phyloP scores from a whole-genome alignment of 805 yeast genomes.

The Candida nanaspora region DNA sequence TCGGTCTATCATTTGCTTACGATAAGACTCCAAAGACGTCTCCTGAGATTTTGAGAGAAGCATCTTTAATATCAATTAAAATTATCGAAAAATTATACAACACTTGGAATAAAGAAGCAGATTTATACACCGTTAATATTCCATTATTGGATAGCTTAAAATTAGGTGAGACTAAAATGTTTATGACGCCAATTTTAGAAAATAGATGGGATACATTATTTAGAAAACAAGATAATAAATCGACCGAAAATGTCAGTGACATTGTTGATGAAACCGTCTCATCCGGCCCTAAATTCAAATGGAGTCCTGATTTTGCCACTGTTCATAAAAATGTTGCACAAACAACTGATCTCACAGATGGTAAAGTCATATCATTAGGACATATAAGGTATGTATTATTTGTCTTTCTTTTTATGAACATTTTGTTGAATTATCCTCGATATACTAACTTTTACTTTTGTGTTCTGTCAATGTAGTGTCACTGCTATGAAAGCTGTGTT shows the following conservation, averaged over 20 bases:
- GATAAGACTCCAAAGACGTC: constrained; percentile 41
- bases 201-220: constrained; percentile 60
- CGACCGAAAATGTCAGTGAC: constrained; percentile 19
- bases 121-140: constrained; percentile 76
- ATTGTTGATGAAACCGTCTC: constrained; percentile 40
- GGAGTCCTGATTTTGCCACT: constrained; percentile 78
- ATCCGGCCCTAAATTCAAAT: constrained; percentile 47
- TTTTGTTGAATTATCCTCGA: not conserved
- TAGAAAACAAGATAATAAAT: not conserved
- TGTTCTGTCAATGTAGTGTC: constrained; percentile 29
- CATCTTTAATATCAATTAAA: constrained; percentile 60
- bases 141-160: constrained; percentile 58
- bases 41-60: constrained; percentile 45
- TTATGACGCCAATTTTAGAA: constrained; percentile 71
- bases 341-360: constrained; percentile 51
- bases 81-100: constrained; percentile 51
- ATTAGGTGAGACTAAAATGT: constrained; percentile 50
- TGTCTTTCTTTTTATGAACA: not conserved
- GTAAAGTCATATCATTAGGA: constrained; percentile 59
- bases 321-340: constrained; percentile 49
- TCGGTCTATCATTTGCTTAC: constrained; percentile 87
- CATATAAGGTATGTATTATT: constrained; percentile 37
- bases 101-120: constrained; percentile 53
- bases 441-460: constrained; percentile 1
- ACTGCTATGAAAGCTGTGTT: constrained; percentile 72